Conservation (phyloP, 1,284 basidiomycete genomes). For the Papiliotrema laurentii region DNA sequence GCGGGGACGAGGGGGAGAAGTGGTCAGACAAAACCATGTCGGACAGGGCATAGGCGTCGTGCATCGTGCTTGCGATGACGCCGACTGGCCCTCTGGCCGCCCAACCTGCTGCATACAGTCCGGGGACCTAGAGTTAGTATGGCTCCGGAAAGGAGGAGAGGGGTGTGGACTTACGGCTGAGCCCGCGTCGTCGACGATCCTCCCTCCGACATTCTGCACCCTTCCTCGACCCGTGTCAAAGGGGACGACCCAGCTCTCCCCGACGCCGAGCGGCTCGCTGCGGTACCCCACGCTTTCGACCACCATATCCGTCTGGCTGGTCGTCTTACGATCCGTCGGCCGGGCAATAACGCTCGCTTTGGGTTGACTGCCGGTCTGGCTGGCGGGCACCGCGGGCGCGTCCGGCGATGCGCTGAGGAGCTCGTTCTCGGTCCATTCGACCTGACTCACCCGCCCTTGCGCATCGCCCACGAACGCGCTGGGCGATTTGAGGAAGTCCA, state of each 20-base stretch:
- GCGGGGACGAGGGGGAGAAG: slow-evolving; percentile 2
- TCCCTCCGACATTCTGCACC: slow-evolving; percentile 42
- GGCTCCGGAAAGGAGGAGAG: background rate
- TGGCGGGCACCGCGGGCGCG: slow-evolving; percentile 13
- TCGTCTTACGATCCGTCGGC: slow-evolving; percentile 58
- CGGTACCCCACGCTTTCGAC: slow-evolving; percentile 86
- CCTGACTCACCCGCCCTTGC: slow-evolving; percentile 50
- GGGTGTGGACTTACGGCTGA: slow-evolving; percentile 27
- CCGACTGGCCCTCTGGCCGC: slow-evolving; percentile 86
- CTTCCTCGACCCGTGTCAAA: slow-evolving; percentile 47
- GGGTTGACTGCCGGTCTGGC: slow-evolving; percentile 8
- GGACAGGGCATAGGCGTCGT: slow-evolving; percentile 68
- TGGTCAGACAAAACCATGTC: slow-evolving; percentile 35
- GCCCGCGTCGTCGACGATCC: slow-evolving; percentile 40
- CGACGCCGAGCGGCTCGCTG: slow-evolving; percentile 56
- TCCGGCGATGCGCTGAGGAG: slow-evolving; percentile 20
- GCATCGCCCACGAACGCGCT: slow-evolving; percentile 49
- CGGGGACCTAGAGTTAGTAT: slow-evolving; percentile 48
- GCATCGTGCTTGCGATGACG: slow-evolving; percentile 90
- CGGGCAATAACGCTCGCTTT: slow-evolving; percentile 52
- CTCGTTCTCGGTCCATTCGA: slow-evolving; percentile 42
- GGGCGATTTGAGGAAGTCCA: slow-evolving; percentile 76
- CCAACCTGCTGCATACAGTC: slow-evolving; percentile 93
- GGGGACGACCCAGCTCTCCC: slow-evolving; percentile 35
- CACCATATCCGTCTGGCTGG: slow-evolving; percentile 66